phyloP scores from a whole-genome alignment of 169 alveolate species.

The Eimeria maxima region DNA sequence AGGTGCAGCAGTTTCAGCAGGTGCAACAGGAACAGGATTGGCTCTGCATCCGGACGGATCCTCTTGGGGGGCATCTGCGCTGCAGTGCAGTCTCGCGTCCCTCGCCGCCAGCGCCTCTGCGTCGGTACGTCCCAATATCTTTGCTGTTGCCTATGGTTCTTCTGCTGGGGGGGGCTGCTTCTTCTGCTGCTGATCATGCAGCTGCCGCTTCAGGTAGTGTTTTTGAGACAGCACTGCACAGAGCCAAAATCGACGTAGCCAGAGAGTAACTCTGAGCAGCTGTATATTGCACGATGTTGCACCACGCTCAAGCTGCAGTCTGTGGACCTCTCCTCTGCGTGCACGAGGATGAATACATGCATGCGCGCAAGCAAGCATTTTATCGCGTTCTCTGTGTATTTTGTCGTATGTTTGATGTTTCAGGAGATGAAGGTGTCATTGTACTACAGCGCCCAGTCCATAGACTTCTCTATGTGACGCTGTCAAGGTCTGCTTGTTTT shows the following conservation, averaged over 20 bases:
- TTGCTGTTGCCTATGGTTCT: background rate
- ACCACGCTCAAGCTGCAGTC: too few relatives aligned
- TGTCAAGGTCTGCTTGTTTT: too few relatives aligned
- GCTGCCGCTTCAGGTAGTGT: background rate
- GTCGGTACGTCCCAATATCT: background rate
- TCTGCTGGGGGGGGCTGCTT: background rate
- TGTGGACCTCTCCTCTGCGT: background rate
- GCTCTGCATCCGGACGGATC: background rate
- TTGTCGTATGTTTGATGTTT: background rate
- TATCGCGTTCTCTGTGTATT: background rate
- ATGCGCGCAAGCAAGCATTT: background rate
- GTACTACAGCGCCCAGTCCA: constrained; percentile 59
- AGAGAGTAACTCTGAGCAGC: too few relatives aligned
- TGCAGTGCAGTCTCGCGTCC: constrained; percentile 17
- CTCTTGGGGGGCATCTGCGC: background rate
- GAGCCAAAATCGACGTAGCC: too few relatives aligned
- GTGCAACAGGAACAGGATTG: background rate
- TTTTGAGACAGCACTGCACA: too few relatives aligned
- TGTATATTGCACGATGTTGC: too few relatives aligned
- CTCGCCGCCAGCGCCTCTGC: constrained; percentile 12
- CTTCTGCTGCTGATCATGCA: background rate
- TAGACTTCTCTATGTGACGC: constrained; percentile 14
- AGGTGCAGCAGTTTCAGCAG: background rate
- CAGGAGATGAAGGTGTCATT: constrained; percentile 49
- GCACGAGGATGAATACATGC: background rate